Evolutionary conservation across 2,329 filamentous ascomycete genomes (phyloP), one percentile per base, ranked within the genome.

Genomic region (Graphilbum fragrans): DNA sequence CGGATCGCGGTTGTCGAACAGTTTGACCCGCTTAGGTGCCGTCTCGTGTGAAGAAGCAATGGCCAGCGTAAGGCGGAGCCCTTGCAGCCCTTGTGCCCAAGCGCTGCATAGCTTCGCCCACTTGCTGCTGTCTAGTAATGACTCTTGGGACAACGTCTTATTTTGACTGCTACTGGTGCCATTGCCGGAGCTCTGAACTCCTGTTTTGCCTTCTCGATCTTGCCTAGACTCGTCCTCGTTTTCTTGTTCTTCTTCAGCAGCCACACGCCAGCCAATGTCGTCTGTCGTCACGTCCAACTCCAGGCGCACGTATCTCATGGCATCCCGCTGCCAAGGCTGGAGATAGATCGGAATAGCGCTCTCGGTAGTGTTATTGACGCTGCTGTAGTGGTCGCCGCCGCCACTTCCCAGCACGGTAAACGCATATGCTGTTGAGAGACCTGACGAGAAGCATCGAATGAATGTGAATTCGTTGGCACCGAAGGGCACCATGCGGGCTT

Each of bases 401-500:
- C 21, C 18, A 17, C 42, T 22, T 9, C 33, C 37, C 5, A 42
- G 38, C 7, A 42, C 35, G 4, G 42, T 23, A 25, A 67, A 12
- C 20, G 14, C 52, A 9, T 57, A 49, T 0, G 65, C 66, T 1
- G 64, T 58, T 49, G 59, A 60, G 4, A 67, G 49, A 0, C 66
- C 67, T 14, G 63, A 65, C 12, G 61, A 57, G 51, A 67, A 67
- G 61, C 63, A 65, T 35, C 63, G 64, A 31, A 62, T 54, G 45
- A 69, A 71, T 20, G 60, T 58, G 43, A 70, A 70, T 39, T 69
- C 65, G 52, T 66, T 68, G 19, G 51, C 44, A 8, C 51, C 47
- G 47, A 67, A 68, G 3, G 67, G 63, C 3, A 69, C 21, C 1
- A 43, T 17, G 4, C 63, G 58, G 4, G 58, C 54, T 46, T 72